Conservation (phyloP, 139 green algal genomes). For the Picochlorum sp. region DNA sequence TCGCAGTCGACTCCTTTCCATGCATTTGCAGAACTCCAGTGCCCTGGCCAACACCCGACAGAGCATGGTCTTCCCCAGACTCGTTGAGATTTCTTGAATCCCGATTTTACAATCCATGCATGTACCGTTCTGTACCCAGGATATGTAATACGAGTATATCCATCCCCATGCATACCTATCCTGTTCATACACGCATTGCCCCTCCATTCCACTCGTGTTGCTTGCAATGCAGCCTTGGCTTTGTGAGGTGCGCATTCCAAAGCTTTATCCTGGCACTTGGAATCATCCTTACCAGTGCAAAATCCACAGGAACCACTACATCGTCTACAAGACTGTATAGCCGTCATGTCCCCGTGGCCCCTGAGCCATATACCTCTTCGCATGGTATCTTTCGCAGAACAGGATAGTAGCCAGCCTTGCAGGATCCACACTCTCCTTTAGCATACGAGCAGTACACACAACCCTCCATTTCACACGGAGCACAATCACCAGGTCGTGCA, state of each 20-base stretch:
- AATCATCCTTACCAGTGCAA: not conserved
- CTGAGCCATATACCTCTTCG: not conserved
- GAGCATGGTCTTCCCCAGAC: not conserved
- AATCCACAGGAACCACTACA: not conserved
- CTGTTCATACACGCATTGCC: slow-evolving; percentile 2
- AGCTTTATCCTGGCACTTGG: not conserved
- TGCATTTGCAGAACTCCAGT: slow-evolving; percentile 1
- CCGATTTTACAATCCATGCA: slow-evolving; percentile 2
- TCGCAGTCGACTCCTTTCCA: not conserved
- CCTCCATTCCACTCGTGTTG: not conserved
- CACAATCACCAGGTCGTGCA: not conserved
- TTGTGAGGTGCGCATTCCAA: not conserved
- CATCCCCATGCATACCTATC: not conserved
- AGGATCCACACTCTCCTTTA: not conserved
- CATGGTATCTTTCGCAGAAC: not conserved
- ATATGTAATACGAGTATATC: not conserved
- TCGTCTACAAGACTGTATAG: not conserved
- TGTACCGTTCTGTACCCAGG: not conserved
- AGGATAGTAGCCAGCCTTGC: not conserved
- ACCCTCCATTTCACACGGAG: not conserved
- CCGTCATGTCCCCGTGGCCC: not conserved
- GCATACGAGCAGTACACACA: not conserved
- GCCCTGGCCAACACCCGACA: not conserved
- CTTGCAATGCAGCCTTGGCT: not conserved
- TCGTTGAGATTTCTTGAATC: not conserved